Base-by-base conservation (phyloP, 73 alveolate species). In the Durusdinium trenchii region DNA sequence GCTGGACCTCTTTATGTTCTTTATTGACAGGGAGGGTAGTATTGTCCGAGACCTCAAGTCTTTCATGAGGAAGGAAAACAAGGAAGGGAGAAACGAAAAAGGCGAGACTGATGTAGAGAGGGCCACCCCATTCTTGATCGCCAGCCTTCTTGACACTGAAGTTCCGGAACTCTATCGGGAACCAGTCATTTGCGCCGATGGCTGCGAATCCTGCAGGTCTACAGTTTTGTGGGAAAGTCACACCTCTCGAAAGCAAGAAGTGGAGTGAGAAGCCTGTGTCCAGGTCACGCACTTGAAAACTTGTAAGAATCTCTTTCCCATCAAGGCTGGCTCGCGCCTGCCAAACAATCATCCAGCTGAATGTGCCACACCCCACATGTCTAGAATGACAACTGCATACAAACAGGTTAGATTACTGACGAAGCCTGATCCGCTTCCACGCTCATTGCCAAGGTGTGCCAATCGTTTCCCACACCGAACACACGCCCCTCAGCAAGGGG, bases 141-240 rank as follows among this genome's bases (percentile, higher is more conserved):
- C 69, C 54, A 2, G 94, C 98, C 98, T 91, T 91, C 76, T 45
- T 36, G 45, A 71, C 43, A 28, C 54, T 43, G 76, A 91, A 57
- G 57, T 91, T 91, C 46, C 98, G 87, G 98, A 91, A 91, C 89
- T 91, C 98, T 18, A 91, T 71, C 45, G 89, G 98, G 62, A 91
- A 91, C 98, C 98, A 91, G 1, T 78, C 78, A 60, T 91, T 91
- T 32, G 90, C 73, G 32, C 98, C 98, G 32, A 91, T 91, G 76
- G 98, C 98, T 28, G 89, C 98, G 45, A 91, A 91, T 52, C 98
- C 98, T 91, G 42, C 1, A 30, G 57, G 30, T 78, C 89, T 16
- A 45, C 52, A 7, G 51, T 0, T 32, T 38, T 35, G 52, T 18
- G 40, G 14, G 28, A 9, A 62, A 12, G 36, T 20, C 73, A 60